These are phyloP conservation scores for Arachis stenosperma DNA, from an alignment of 306 rosid species.

Conservation along the genomic window DNA sequence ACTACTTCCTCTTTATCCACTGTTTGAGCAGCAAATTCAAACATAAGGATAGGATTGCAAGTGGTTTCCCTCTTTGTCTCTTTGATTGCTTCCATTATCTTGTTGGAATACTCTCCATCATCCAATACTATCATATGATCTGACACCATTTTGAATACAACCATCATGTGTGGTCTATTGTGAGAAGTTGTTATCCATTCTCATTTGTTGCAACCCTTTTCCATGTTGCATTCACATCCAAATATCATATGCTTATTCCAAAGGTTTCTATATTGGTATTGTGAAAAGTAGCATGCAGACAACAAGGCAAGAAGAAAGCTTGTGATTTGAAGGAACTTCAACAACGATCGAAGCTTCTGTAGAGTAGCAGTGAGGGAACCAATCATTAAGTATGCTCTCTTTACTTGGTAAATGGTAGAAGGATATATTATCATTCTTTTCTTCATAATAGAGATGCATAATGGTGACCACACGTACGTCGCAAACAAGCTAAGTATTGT, in stretches of 20 bases:
- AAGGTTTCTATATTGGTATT: background rate
- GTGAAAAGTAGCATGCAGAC: slow-evolving; percentile 26
- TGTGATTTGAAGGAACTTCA: too few species aligned
- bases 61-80: background rate
- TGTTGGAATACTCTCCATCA: slow-evolving; percentile 4
- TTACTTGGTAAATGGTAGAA: too few species aligned
- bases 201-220: background rate
- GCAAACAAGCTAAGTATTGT: too few species aligned
- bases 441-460: too few species aligned
- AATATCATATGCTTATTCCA: background rate
- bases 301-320: background rate
- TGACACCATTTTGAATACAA: background rate
- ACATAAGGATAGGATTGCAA: slow-evolving; percentile 18
- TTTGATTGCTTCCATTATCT: background rate
- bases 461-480: too few species aligned
- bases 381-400: too few species aligned
- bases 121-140: slow-evolving; percentile 32
- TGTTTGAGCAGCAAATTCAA: background rate
- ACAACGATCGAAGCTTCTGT: too few species aligned
- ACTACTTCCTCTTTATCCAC: background rate
- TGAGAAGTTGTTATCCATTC: background rate
- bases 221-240: slow-evolving; percentile 34
- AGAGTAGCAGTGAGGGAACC: too few species aligned
- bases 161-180: too few species aligned
- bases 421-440: too few species aligned